Percentiles rank a stretch among this genome's conserved stretches.
These are phyloP conservation scores for Saturnispora saitoi DNA, from an alignment of 805 yeast genomes.

Conservation along the genomic window DNA sequence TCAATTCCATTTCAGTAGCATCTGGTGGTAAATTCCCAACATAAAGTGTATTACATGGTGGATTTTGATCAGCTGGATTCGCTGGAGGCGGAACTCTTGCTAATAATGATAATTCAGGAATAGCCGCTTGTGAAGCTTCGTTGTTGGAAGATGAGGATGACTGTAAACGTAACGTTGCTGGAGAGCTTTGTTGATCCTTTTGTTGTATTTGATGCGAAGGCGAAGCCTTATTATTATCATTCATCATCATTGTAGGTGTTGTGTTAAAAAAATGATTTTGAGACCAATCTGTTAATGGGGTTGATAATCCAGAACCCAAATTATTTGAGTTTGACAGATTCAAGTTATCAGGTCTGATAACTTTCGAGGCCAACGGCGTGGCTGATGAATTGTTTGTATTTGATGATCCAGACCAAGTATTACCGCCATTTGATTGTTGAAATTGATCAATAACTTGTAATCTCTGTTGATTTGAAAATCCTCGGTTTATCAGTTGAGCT, in stretches of 20 bases:
- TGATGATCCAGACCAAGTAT: conserved; percentile 6
- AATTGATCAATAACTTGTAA: conserved; percentile 2
- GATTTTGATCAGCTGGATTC: conserved; percentile 97
- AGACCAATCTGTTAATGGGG: conserved; percentile 13
- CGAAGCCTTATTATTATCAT: conserved; percentile 5
- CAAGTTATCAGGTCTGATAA: conserved; percentile 10
- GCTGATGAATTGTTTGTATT: conserved; percentile 7
- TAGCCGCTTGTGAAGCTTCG: conserved; percentile 15
- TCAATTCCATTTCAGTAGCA: conserved; percentile 87
- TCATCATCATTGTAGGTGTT: conserved; percentile 7
- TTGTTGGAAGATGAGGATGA: neutral
- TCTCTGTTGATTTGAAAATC: conserved; percentile 4
- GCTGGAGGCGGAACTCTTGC: conserved; percentile 88
- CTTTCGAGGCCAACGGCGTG: conserved; percentile 11
- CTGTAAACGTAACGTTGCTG: neutral
- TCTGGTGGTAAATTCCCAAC: conserved; percentile 97
- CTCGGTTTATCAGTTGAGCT: neutral
- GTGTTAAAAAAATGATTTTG: conserved; percentile 10
- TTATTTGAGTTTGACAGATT: conserved; percentile 3
- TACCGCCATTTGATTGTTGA: conserved; percentile 4
- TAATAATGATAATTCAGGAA: conserved; percentile 59
- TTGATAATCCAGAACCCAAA: conserved; percentile 1
- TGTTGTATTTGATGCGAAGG: conserved; percentile 12
- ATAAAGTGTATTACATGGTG: conserved; percentile 94
- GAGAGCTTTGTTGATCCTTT: conserved; percentile 6